These are phyloP conservation scores for Mucor saturninus DNA, from an alignment of 371 early-diverging fungal genomes.

Conservation along the genomic window DNA sequence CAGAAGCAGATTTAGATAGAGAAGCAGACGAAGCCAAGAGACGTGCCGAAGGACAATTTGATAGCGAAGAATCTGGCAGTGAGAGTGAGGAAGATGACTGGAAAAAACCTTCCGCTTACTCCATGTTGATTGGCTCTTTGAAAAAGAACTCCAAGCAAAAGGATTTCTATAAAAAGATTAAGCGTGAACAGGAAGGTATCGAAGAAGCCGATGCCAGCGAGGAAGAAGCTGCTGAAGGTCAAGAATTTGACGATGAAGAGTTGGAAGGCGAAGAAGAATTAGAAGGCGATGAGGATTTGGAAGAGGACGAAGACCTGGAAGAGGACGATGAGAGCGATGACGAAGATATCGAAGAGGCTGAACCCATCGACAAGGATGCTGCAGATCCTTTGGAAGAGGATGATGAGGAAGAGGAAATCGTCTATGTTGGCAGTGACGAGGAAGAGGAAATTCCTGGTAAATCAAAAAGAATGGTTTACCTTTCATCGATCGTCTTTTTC, in stretches of 20 bases:
- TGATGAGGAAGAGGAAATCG: constrained; percentile 34
- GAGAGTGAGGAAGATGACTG: constrained; percentile 43
- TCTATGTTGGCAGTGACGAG: constrained; percentile 44
- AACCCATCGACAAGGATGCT: constrained; percentile 39
- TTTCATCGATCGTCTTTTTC: not conserved
- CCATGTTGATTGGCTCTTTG: constrained; percentile 44
- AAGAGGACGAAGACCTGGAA: constrained; percentile 27
- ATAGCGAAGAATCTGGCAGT: constrained; percentile 26
- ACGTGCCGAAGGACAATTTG: constrained; percentile 42
- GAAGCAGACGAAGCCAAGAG: constrained; percentile 48
- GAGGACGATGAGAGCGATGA: constrained; percentile 33
- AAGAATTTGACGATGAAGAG: constrained; percentile 12
- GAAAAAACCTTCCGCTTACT: constrained; percentile 57
- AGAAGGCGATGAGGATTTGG: constrained; percentile 28
- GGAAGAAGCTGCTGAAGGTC: constrained; percentile 43
- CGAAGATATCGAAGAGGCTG: constrained; percentile 32
- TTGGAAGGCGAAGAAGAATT: constrained; percentile 36
- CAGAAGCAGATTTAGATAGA: constrained; percentile 57
- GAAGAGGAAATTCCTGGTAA: constrained; percentile 41
- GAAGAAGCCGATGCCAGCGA: constrained; percentile 25
- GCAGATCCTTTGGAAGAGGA: constrained; percentile 24
- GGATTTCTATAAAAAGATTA: constrained; percentile 47
- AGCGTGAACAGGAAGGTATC: constrained; percentile 49
- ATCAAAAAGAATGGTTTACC: constrained; percentile 21
- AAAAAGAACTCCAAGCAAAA: constrained; percentile 54